Conservation (phyloP, 2,329 filamentous ascomycete species). For the Alternaria tenuissima region DNA sequence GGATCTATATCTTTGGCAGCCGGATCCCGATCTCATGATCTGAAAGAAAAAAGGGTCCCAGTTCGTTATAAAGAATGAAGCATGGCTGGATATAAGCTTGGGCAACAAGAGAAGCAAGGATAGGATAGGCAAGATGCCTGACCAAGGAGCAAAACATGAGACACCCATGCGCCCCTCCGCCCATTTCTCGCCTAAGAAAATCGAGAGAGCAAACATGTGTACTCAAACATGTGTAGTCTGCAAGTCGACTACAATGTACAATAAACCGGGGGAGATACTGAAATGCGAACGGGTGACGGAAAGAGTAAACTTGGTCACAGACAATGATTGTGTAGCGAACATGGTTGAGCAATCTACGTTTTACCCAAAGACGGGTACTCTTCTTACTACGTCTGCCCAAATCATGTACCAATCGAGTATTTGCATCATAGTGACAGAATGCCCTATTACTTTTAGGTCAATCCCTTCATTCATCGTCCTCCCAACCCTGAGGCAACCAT, state of each 20-base stretch:
- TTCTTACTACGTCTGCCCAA: not conserved
- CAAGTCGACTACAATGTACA: not conserved
- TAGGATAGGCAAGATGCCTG: not conserved
- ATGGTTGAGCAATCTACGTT: not conserved
- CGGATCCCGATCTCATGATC: conserved; percentile 55
- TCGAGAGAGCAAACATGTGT: not conserved
- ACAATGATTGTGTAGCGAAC: not conserved
- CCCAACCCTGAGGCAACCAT: conserved; percentile 35
- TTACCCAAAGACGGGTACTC: not conserved
- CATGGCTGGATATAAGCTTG: not conserved
- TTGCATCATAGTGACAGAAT: not conserved
- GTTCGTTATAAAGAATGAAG: not conserved
- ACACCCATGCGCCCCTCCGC: not conserved
- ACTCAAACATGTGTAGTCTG: not conserved
- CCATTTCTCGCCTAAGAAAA: too few species aligned
- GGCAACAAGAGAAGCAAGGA: not conserved
- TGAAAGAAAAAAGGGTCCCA: conserved; percentile 25
- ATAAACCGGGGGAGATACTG: not conserved
- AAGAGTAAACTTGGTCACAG: not conserved
- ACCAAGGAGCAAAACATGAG: not conserved
- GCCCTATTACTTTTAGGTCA: not conserved
- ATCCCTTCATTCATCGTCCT: conserved; percentile 31
- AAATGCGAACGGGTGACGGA: too few species aligned
- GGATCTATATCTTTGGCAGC: conserved; percentile 66
- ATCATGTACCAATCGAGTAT: not conserved